A percentile compares a stretch with the other conserved stretches of the same genome.
These are phyloP conservation scores for Neophaeococcomyces aloes DNA, from an alignment of 2,329 filamentous ascomycete genomes.

Conservation along the genomic window DNA sequence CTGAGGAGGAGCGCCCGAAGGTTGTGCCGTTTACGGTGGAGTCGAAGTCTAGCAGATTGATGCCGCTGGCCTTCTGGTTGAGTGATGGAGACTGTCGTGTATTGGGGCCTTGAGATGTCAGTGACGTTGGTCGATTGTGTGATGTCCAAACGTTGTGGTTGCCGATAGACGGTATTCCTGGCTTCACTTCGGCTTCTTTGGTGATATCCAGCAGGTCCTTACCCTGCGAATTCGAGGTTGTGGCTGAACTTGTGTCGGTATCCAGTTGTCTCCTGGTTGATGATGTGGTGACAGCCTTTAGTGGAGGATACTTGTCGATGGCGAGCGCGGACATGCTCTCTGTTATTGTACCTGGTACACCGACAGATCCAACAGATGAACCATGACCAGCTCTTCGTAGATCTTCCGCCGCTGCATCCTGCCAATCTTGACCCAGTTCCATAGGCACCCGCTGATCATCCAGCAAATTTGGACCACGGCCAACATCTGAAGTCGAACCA, in stretches of 20 bases:
- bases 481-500: constrained; percentile 1
- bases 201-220: background rate
- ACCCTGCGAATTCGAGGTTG: background rate
- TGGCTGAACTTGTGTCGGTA: background rate
- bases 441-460: constrained; percentile 10
- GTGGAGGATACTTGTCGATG: constrained; percentile 7
- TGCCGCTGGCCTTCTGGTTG: background rate
- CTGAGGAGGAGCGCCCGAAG: background rate
- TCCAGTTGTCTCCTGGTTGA: background rate
- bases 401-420: background rate
- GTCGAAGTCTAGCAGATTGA: background rate
- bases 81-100: background rate
- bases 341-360: background rate
- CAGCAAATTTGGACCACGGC: constrained; percentile 1
- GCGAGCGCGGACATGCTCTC: background rate
- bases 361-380: background rate
- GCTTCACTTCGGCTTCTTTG: background rate
- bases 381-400: background rate
- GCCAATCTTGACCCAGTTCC: background rate
- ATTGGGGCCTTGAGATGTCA: too few relatives aligned
- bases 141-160: background rate
- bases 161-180: background rate
- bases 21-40: constrained; percentile 1
- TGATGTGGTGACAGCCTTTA: background rate
- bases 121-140: background rate